phyloP scores from a whole-genome alignment of 768 basidiomycete genomes.

The Exidia glandulosa region DNA sequence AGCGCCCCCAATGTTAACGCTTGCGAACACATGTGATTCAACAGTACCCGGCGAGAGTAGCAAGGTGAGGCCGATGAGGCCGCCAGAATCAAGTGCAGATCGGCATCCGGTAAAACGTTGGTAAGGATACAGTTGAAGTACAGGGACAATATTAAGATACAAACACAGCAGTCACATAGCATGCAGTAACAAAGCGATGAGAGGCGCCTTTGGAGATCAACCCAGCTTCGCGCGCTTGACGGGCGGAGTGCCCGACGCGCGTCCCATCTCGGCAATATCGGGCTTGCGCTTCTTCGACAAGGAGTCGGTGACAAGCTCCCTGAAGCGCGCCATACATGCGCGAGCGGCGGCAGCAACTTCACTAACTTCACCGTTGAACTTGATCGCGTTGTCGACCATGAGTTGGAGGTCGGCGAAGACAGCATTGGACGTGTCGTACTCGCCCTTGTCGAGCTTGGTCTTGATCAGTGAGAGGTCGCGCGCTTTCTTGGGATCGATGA shows the following conservation, averaged over 20 bases:
- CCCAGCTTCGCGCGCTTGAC: constrained; percentile 56
- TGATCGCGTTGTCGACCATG: constrained; percentile 81
- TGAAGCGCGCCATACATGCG: constrained; percentile 39
- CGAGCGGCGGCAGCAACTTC: constrained; percentile 60
- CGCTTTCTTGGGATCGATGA: constrained; percentile 76
- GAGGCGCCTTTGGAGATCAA: constrained; percentile 22
- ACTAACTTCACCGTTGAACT: constrained; percentile 76
- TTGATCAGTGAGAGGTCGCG: constrained; percentile 79
- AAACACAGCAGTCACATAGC: neutral
- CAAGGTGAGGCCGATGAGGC: neutral
- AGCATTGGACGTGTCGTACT: constrained; percentile 65
- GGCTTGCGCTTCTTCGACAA: constrained; percentile 72
- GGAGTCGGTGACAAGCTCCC: constrained; percentile 38
- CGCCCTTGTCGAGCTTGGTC: constrained; percentile 68
- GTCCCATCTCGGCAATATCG: constrained; percentile 9
- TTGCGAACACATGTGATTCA: too few relatives aligned
- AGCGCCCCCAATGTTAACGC: too few relatives aligned
- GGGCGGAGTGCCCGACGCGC: constrained; percentile 49
- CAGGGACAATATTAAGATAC: neutral
- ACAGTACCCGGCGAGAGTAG: neutral
- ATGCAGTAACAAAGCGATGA: neutral
- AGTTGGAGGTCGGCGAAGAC: constrained; percentile 79
- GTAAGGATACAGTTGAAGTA: neutral
- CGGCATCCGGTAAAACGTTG: neutral
- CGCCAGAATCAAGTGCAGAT: neutral